Percentiles rank a stretch among this genome's conserved stretches.
phyloP scores from a whole-genome alignment of 768 basidiomycete species.

The Tricholoma furcatifolium region DNA sequence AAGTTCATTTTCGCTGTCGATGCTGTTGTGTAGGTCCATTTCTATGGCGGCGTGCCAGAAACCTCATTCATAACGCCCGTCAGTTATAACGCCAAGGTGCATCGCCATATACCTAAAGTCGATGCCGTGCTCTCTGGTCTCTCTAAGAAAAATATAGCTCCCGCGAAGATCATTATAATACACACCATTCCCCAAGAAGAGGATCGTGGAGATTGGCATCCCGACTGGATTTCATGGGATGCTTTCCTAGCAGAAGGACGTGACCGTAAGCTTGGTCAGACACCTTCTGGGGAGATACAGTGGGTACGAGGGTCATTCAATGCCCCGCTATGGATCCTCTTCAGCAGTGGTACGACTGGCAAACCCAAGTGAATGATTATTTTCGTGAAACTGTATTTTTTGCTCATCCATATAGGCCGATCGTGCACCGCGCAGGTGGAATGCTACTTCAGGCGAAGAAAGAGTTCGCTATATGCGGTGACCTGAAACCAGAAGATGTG shows the following conservation, averaged over 20 bases:
- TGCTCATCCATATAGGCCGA: constrained; percentile 48
- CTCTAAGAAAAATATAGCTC: constrained; percentile 29
- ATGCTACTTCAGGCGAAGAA: constrained; percentile 76
- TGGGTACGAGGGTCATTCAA: constrained; percentile 67
- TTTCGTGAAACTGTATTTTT: constrained; percentile 1
- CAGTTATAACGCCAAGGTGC: constrained; percentile 72
- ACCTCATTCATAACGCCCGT: constrained; percentile 7
- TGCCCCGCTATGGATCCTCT: constrained; percentile 83
- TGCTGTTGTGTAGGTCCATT: constrained; percentile 55
- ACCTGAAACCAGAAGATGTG: constrained; percentile 63
- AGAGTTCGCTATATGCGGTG: constrained; percentile 68
- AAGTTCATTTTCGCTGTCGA: constrained; percentile 73
- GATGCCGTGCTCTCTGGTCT: constrained; percentile 55
- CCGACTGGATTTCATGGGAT: constrained; percentile 55
- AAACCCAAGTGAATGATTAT: constrained; percentile 51
- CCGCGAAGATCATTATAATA: constrained; percentile 58
- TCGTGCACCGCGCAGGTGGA: constrained; percentile 76
- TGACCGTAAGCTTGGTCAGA: constrained; percentile 43
- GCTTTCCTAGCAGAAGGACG: constrained; percentile 49
- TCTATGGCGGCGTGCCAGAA: constrained; percentile 1
- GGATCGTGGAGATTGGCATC: constrained; percentile 15
- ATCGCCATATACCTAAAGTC: constrained; percentile 66
- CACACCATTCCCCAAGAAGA: constrained; percentile 37
- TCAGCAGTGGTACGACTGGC: constrained; percentile 84
- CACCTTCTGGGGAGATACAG: constrained; percentile 56